Base-by-base conservation (phyloP, 1,284 basidiomycete species). In the Omphalotus olearius region DNA sequence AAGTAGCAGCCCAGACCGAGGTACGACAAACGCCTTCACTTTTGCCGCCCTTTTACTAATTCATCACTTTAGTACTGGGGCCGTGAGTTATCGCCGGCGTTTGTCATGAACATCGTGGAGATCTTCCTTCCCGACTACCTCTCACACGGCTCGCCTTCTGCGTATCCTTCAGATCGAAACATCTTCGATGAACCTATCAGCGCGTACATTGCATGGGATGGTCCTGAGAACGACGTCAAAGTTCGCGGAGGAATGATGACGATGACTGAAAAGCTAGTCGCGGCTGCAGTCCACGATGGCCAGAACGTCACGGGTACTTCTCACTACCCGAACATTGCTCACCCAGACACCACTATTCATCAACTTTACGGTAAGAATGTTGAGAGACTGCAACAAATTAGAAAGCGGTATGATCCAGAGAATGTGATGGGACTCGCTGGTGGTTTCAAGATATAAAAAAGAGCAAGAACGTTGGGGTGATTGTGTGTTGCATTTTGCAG, bases 351-450 rank as follows among this genome's bases (percentile, higher is more conserved):
- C 9, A 61, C 67, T 6, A 26, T 68, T 44, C 57, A 61, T 25
- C 39, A 60, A 11, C 62, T 76, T 37, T 73, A 73, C 47, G 76
- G 76, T 10, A 58, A 28, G 13, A 74, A 76, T 52, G 25, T 76
- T 13, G 52, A 53, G 25, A 58, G 57, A 54, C 50, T 78, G 57
- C 45, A 57, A 44, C 56, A 47, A 16, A 63, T 76, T 23, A 72
- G 69, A 59, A 55, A 40, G 6, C 48, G 52, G 47, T 65, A 69
- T 51, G 77, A 80, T 48, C 73, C 72, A 0, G 50, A 56, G 3
- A 65, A 69, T 44, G 65, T 78, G 45, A 79, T 79, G 74, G 66
- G 59, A 17, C 69, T 75, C 13, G 64, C 73, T 14, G 76, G 74
- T 4, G 77, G 76, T 11, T 76, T 50, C 28, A 53, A 53, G 39